A percentile compares a stretch with the other conserved stretches of the same genome.
Conservation (phyloP, 345 rosid species). For the Dipteronia dyeriana region DNA sequence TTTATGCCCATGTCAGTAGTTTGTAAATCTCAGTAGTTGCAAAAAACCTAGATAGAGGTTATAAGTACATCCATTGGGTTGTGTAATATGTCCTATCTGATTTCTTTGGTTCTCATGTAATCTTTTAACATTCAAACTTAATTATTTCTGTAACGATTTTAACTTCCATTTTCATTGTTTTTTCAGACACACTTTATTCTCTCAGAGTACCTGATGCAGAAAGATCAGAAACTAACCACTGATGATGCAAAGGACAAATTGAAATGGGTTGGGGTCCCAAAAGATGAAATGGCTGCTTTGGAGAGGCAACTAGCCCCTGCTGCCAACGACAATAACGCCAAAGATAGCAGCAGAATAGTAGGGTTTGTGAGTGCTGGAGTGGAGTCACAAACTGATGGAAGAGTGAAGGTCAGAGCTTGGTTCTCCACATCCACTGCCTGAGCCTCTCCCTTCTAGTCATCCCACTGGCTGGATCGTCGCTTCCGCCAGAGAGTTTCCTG, state of each 20-base stretch:
- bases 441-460: too few relatives aligned
- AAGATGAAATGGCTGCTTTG: constrained; percentile 93
- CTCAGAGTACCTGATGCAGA: constrained; percentile 91
- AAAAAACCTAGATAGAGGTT: neutral
- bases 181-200: constrained; percentile 82
- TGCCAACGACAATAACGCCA: constrained; percentile 31
- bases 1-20: neutral
- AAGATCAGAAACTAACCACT: constrained; percentile 67
- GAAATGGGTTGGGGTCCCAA: constrained; percentile 78
- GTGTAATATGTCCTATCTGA: neutral
- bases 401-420: constrained; percentile 34
- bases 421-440: too few relatives aligned
- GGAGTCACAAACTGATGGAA: constrained; percentile 60
- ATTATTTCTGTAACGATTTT: neutral
- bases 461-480: too few relatives aligned
- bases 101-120: constrained; percentile 7
- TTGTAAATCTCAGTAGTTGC: neutral
- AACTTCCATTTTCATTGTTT: neutral
- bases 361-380: constrained; percentile 96
- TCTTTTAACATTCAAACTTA: neutral
- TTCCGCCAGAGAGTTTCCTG: too few relatives aligned
- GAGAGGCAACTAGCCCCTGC: constrained; percentile 78
- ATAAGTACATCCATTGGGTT: neutral
- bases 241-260: constrained; percentile 90
- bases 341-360: constrained; percentile 56